These are phyloP conservation scores for Davidsoniella virescens DNA, from an alignment of 2,329 filamentous ascomycete genomes.

Conservation along the genomic window DNA sequence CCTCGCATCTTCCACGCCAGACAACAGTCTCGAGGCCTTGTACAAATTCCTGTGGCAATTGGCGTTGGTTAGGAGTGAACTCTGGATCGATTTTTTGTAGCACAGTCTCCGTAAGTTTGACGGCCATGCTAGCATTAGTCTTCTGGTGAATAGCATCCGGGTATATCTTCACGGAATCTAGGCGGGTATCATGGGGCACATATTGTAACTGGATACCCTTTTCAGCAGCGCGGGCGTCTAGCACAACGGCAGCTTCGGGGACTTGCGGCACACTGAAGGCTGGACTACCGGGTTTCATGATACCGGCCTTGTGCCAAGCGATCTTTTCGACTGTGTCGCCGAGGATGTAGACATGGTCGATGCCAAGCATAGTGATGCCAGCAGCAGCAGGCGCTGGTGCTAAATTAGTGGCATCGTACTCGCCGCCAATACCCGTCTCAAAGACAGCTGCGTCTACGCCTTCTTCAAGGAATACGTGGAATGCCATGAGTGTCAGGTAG, in stretches of 20 bases:
- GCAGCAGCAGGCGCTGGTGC: conserved; percentile 40
- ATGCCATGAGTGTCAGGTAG: conserved; percentile 49
- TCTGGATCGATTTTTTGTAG: conserved; percentile 28
- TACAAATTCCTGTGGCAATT: conserved; percentile 47
- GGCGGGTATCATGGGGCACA: conserved; percentile 29
- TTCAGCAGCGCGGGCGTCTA: conserved; percentile 35
- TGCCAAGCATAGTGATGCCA: conserved; percentile 48
- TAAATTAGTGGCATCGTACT: conserved; percentile 53
- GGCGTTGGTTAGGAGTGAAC: conserved; percentile 16
- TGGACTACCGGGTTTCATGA: conserved; percentile 44
- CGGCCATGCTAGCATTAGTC: conserved; percentile 37
- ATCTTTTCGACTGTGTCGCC: conserved; percentile 49
- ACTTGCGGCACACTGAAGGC: conserved; percentile 43
- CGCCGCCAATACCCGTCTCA: conserved; percentile 52
- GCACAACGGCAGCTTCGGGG: conserved; percentile 27
- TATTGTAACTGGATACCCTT: conserved; percentile 32
- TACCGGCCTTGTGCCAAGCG: conserved; percentile 59
- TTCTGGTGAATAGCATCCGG: conserved; percentile 42
- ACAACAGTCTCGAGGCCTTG: conserved; percentile 58
- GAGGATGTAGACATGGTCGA: conserved; percentile 50
- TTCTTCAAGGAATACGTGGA: conserved; percentile 49
- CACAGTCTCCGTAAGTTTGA: conserved; percentile 35
- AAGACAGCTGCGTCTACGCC: conserved; percentile 46
- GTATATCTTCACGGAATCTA: conserved; percentile 30
- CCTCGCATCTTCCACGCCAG: conserved; percentile 65